Evolutionary conservation across 2,329 filamentous ascomycete species (phyloP).

Genomic region (Aureobasidium namibiae): DNA sequence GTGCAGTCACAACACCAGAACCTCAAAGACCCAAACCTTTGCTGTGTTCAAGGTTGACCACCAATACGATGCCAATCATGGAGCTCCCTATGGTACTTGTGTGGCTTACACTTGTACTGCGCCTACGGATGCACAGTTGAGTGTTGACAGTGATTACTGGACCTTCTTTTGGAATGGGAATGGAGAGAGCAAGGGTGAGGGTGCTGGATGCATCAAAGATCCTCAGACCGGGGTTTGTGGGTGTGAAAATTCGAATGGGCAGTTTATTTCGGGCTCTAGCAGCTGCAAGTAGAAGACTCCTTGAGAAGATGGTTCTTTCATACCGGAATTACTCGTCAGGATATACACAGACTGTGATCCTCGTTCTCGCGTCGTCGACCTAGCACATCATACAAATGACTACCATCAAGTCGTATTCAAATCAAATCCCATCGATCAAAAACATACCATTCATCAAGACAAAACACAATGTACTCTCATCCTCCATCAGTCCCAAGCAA

Average conservation of each 20-base stretch:
- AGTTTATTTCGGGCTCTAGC: slow-evolving; percentile 26
- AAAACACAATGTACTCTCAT: no score
- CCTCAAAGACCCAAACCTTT: slow-evolving; percentile 30
- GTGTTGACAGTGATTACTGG: slow-evolving; percentile 31
- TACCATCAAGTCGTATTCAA: no score
- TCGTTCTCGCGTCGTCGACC: no score
- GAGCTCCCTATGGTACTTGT: slow-evolving; percentile 42
- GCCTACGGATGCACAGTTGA: slow-evolving; percentile 25
- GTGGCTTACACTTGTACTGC: slow-evolving; percentile 34
- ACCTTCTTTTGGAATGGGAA: slow-evolving; percentile 30
- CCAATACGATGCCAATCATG: slow-evolving; percentile 35
- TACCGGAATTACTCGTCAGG: no score
- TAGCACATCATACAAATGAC: no score
- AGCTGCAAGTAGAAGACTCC: slow-evolving; percentile 1
- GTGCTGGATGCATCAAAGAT: slow-evolving; percentile 33
- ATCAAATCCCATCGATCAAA: no score
- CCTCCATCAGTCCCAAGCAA: no score
- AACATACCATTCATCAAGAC: no score
- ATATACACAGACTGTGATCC: background rate
- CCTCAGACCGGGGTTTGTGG: slow-evolving; percentile 33
- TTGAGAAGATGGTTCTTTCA: no score
- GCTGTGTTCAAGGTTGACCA: slow-evolving; percentile 38
- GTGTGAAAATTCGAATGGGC: slow-evolving; percentile 35
- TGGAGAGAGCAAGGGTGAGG: slow-evolving; percentile 25
- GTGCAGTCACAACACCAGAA: slow-evolving; percentile 35